Base-by-base conservation (phyloP, 352 stramenopile genomes). In the Phytophthora pinifolia region DNA sequence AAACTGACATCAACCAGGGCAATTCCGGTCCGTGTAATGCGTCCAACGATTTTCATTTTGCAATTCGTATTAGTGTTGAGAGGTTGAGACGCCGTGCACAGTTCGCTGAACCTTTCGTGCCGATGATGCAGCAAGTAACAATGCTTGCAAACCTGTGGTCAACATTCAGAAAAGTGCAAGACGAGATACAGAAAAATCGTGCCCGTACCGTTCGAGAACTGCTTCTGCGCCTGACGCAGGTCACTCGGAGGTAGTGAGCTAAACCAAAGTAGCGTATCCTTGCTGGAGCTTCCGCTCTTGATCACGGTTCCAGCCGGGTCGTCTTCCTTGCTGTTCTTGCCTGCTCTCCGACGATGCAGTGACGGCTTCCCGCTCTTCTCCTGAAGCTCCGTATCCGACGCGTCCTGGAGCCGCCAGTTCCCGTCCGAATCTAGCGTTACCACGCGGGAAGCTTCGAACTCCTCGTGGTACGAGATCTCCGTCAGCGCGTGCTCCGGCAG, bases 231-330 rank as follows among this genome's bases (percentile, higher is more conserved):
- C 39, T 82, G 60, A 1, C 79, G 76, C n/a, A 90, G 54, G 34
- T 85, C 70, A 59, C 59, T 77, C 3, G 79, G 79, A 27, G 79
- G 79, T 37, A 90, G 62, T n/a, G 79, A 87, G 44, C 76, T 88
- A 48, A 90, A 90, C 76, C 77, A 88, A 54, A 90, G 67, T 37
- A 90, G 73, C 2, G 74, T 62, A 9, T 72, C 53, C 1, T 30
- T 30, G 6, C 31, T 50, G 9, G 15, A 10, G 17, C 13, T n/a
- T 51, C 31, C 32, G 38, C n/a, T 49, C 20, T 3, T 41, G 4
- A 22, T 61, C 27, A 29, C 39, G 38, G 38, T 9, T 22, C 18
- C 52, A 2, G 14, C 42, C 10, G 18, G 15, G 14, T 46, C 36
- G 32, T 47, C 27, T 31, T 65, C 36, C 20, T 51, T 6, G 3